A percentile compares a stretch with the other conserved stretches of the same genome.
Evolutionary conservation across 208 protist genomes (phyloP).

Genomic region (Vickermania ingenoplastis): DNA sequence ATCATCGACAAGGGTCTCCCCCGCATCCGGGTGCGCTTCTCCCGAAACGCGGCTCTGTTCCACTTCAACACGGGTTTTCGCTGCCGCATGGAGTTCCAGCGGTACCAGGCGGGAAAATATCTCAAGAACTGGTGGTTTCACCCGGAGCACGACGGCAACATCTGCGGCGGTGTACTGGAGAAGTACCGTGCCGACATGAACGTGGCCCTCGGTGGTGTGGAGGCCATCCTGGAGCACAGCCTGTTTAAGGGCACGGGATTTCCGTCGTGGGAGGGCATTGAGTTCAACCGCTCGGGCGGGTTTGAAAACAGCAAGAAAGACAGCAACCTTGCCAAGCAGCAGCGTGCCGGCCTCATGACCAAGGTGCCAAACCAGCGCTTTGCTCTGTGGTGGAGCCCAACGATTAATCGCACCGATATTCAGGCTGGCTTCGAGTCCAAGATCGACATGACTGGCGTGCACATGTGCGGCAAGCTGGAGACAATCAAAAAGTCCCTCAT

Average conservation of each 20-base stretch:
- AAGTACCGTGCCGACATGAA: constrained; percentile 99
- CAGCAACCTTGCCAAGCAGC: constrained; percentile 99
- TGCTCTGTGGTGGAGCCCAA: constrained; percentile 99
- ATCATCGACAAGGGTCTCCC: constrained; percentile 99
- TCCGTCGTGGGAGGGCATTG: constrained; percentile 99
- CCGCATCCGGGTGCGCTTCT: constrained; percentile 99
- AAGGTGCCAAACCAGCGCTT: constrained; percentile 99
- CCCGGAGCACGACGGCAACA: constrained; percentile 99
- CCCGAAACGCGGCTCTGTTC: constrained; percentile 99
- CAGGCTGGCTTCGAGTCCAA: constrained; percentile 99
- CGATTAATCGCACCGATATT: constrained; percentile 99
- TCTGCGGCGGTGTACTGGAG: constrained; percentile 98
- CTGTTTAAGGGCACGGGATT: constrained; percentile 99
- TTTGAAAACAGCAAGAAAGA: constrained; percentile 99
- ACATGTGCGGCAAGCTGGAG: constrained; percentile 99
- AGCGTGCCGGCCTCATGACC: constrained; percentile 99
- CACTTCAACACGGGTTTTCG: constrained; percentile 99
- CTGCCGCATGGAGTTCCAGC: constrained; percentile 98
- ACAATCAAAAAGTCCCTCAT: constrained; percentile 99
- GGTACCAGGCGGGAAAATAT: constrained; percentile 96
- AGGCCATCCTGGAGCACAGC: constrained; percentile 99
- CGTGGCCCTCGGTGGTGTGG: constrained; percentile 99
- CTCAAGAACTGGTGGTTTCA: constrained; percentile 99
- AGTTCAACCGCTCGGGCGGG: constrained; percentile 98
- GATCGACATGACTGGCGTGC: constrained; percentile 99